Percentiles rank a stretch among this genome's conserved stretches.
These are phyloP conservation scores for Hyparrhenia diplandra DNA, from an alignment of 176 grass and related monocot genomes.

Conservation along the genomic window DNA sequence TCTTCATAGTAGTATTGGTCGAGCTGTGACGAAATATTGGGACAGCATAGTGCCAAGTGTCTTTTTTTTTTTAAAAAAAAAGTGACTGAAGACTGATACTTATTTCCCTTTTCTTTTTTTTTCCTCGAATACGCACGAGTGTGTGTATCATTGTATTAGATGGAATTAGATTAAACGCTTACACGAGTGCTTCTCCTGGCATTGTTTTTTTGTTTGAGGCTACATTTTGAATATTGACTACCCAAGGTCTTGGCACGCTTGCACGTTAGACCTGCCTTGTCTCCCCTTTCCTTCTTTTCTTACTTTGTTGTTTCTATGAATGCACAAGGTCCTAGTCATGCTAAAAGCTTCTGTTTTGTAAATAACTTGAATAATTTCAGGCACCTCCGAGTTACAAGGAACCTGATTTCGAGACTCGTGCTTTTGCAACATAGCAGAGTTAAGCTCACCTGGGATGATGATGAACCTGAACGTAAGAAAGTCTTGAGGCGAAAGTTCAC, in stretches of 20 bases:
- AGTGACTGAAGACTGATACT: not conserved
- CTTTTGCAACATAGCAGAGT: constrained; percentile 88
- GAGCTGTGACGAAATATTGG: not conserved
- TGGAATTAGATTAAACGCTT: no score
- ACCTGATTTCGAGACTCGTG: constrained; percentile 73
- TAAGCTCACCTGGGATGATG: constrained; percentile 81
- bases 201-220: no score
- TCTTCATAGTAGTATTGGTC: not conserved
- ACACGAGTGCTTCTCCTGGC: no score
- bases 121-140: no score
- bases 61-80: not conserved
- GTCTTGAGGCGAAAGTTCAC: constrained; percentile 73
- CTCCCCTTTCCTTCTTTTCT: no score
- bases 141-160: no score
- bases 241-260: no score
- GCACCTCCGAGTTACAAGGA: constrained; percentile 69
- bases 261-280: no score
- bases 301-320: not conserved
- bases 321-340: not conserved
- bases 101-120: not conserved
- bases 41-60: not conserved
- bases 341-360: not conserved
- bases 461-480: constrained; percentile 81
- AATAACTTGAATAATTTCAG: constrained; percentile 37
- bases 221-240: no score